phyloP scores from a whole-genome alignment of 148 eudicot species.

The Vaccinium vitisidaea region DNA sequence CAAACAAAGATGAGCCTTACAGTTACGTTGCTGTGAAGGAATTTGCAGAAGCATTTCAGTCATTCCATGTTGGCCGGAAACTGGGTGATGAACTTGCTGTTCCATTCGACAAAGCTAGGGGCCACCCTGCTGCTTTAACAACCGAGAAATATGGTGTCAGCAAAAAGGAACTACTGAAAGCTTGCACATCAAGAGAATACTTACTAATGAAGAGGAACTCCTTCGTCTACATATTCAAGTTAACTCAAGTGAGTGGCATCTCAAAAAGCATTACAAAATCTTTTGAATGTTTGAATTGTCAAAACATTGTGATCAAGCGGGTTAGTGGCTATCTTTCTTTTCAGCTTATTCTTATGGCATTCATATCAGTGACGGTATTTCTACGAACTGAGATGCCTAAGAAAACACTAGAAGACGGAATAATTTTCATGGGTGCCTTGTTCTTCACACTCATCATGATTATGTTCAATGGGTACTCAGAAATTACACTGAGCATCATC shows the following conservation, averaged over 20 bases:
- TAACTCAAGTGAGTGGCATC: slow-evolving; percentile 51
- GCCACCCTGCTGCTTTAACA: slow-evolving; percentile 82
- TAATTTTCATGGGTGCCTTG: slow-evolving; percentile 24
- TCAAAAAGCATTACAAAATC: neutral
- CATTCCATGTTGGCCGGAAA: slow-evolving; percentile 68
- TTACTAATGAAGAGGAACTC: slow-evolving; percentile 77
- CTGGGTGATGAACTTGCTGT: slow-evolving; percentile 55
- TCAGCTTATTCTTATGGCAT: slow-evolving; percentile 23
- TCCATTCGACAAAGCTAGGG: slow-evolving; percentile 66
- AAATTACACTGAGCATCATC: slow-evolving; percentile 26
- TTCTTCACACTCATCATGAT: slow-evolving; percentile 22
- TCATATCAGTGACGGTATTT: slow-evolving; percentile 26
- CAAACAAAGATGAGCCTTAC: slow-evolving; percentile 47
- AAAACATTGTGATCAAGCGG: slow-evolving; percentile 9
- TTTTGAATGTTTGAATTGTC: slow-evolving; percentile 27
- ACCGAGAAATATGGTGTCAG: slow-evolving; percentile 58
- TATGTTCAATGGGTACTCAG: slow-evolving; percentile 30
- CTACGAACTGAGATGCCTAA: slow-evolving; percentile 24
- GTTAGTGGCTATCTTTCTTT: neutral
- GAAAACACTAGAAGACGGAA: slow-evolving; percentile 14
- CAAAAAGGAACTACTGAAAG: slow-evolving; percentile 72
- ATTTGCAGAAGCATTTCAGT: slow-evolving; percentile 68
- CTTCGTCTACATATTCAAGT: slow-evolving; percentile 71
- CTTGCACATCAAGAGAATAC: slow-evolving; percentile 66
- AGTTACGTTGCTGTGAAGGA: slow-evolving; percentile 52